Percentiles rank a stretch among this genome's conserved stretches.
These are phyloP conservation scores for Psidium guajava DNA, from an alignment of 345 rosid genomes.

Conservation along the genomic window DNA sequence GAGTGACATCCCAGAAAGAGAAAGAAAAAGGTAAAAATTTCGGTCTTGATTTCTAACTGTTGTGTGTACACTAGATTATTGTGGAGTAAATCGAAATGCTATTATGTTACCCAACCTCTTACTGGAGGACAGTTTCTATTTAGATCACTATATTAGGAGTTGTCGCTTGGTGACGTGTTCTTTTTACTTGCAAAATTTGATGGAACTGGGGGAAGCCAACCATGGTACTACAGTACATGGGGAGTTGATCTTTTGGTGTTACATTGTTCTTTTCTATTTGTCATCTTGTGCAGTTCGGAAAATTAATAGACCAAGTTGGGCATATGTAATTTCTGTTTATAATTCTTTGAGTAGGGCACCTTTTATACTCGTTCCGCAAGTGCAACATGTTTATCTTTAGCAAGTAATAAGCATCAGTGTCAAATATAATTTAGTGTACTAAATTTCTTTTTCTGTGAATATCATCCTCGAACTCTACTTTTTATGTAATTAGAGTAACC, in stretches of 20 bases:
- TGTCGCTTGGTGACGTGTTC: not conserved
- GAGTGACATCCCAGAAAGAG: not conserved
- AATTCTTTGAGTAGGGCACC: not conserved
- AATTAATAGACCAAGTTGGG: not conserved
- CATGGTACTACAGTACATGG: not conserved
- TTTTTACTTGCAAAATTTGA: not conserved
- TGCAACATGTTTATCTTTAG: not conserved
- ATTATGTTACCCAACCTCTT: not conserved
- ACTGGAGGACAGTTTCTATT: not conserved
- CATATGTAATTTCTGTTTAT: not conserved
- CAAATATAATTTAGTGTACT: not conserved
- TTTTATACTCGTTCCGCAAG: not conserved
- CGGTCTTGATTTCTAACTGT: not conserved
- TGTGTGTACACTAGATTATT: not conserved
- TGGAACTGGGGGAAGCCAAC: not conserved
- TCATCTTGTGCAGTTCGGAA: not conserved
- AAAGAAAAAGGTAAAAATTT: not conserved
- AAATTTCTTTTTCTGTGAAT: not conserved
- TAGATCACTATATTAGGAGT: not conserved
- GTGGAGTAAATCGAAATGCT: not conserved
- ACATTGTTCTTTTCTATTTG: not conserved
- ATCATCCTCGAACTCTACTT: not conserved
- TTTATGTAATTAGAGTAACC: not conserved
- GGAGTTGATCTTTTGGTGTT: not conserved
- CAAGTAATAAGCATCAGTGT: not conserved